phyloP scores from a whole-genome alignment of 192 early-diverging fungal species.

The Backusella australiensis region DNA sequence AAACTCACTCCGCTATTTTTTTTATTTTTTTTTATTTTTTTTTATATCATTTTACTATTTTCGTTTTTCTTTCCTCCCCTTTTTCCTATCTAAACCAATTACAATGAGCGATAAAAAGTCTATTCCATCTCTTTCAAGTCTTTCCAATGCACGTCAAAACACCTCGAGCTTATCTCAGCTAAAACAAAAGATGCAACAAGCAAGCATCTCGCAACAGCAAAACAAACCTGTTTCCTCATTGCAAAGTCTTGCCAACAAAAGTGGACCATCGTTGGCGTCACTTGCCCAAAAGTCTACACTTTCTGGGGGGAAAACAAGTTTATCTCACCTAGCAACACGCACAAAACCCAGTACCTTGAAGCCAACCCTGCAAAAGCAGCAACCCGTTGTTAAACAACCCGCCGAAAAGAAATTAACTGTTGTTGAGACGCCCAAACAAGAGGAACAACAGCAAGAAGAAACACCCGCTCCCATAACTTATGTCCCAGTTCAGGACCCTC shows the following conservation, averaged over 20 bases:
- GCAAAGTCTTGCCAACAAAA: slow-evolving; percentile 5
- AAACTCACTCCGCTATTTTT: not conserved
- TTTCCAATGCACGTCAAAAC: not conserved
- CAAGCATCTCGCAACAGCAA: not conserved
- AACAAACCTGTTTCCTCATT: slow-evolving; percentile 9
- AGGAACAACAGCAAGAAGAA: not conserved
- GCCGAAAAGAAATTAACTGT: not conserved
- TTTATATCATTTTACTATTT: not conserved
- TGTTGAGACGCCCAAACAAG: not conserved
- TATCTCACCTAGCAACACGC: slow-evolving; percentile 18
- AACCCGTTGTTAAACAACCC: not conserved
- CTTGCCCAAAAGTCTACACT: not conserved
- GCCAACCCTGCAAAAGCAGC: not conserved
- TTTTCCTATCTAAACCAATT: not conserved
- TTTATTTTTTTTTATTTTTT: not conserved
- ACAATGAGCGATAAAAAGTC: not conserved
- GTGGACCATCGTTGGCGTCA: slow-evolving; percentile 1
- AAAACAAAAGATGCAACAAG: not conserved
- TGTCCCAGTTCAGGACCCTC: slow-evolving; percentile 15
- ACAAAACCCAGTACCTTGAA: not conserved
- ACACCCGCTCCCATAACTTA: too few relatives aligned
- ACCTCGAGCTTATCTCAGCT: not conserved
- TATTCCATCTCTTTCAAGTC: slow-evolving; percentile 7
- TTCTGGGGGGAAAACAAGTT: slow-evolving; percentile 1
- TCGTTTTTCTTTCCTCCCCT: not conserved